phyloP scores from a whole-genome alignment of 2,329 filamentous ascomycete genomes.

The Drechslerella stenobrocha region DNA sequence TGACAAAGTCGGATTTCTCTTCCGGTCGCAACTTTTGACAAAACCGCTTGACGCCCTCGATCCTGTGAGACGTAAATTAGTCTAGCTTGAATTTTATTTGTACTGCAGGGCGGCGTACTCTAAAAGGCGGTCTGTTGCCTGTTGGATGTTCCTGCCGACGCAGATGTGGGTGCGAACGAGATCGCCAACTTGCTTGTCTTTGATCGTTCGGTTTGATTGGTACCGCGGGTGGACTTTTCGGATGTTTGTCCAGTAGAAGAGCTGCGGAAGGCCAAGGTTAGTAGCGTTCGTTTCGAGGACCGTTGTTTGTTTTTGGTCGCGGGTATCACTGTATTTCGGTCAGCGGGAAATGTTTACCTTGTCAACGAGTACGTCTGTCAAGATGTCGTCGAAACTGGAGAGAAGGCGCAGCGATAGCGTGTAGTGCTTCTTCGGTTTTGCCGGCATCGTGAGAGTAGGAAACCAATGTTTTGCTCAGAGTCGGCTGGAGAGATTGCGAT shows the following conservation, averaged over 20 bases:
- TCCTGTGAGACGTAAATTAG: slow-evolving; percentile 32
- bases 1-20: slow-evolving; percentile 63
- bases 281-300: not conserved
- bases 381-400: slow-evolving; percentile 89
- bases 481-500: slow-evolving; percentile 6
- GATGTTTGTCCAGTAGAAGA: slow-evolving; percentile 94
- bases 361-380: slow-evolving; percentile 93
- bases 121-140: slow-evolving; percentile 50
- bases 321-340: slow-evolving; percentile 19
- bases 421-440: slow-evolving; percentile 56
- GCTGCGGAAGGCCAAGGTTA: slow-evolving; percentile 60
- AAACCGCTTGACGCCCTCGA: slow-evolving; percentile 50
- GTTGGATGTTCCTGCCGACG: slow-evolving; percentile 49
- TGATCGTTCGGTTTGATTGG: slow-evolving; percentile 77
- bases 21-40: slow-evolving; percentile 38
- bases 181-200: slow-evolving; percentile 65
- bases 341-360: slow-evolving; percentile 67
- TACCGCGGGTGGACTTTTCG: slow-evolving; percentile 91
- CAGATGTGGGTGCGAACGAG: slow-evolving; percentile 61
- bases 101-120: slow-evolving; percentile 48
- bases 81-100: not conserved
- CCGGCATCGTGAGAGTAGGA: slow-evolving; percentile 24
- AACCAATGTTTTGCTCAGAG: not conserved
- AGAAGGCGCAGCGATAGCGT: slow-evolving; percentile 83
- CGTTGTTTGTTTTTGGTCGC: slow-evolving; percentile 38